phyloP scores from a whole-genome alignment of 306 rosid genomes.

The Medicago lupulina region DNA sequence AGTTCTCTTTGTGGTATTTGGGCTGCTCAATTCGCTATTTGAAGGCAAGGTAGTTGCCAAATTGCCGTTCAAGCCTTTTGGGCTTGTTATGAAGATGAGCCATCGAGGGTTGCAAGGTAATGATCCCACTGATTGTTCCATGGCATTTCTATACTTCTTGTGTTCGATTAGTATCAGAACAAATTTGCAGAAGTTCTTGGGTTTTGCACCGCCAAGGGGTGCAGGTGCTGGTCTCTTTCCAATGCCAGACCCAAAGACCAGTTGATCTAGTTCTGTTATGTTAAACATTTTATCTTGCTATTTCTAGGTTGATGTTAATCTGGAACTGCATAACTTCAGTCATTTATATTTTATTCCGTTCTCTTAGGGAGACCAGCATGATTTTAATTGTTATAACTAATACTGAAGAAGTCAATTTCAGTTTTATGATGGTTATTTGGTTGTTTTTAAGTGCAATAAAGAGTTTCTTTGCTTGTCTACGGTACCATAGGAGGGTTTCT shows the following conservation, averaged over 20 bases:
- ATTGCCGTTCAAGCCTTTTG: slow-evolving; percentile 85
- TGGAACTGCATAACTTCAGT: slow-evolving; percentile 42
- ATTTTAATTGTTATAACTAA: slow-evolving; percentile 42
- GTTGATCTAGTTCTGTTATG: slow-evolving; percentile 49
- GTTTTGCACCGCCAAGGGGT: slow-evolving; percentile 94
- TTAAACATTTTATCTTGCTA: slow-evolving; percentile 11
- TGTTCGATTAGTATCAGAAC: slow-evolving; percentile 95
- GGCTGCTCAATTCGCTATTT: slow-evolving; percentile 84
- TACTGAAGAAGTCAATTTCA: slow-evolving; percentile 32
- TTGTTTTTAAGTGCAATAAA: slow-evolving; percentile 38
- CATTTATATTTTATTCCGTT: slow-evolving; percentile 39
- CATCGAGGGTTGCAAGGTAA: slow-evolving; percentile 89
- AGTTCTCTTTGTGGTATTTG: slow-evolving; percentile 96
- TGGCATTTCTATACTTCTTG: slow-evolving; percentile 94
- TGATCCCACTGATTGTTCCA: slow-evolving; percentile 92
- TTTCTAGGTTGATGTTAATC: slow-evolving; percentile 40
- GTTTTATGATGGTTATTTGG: slow-evolving; percentile 34
- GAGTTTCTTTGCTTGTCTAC: background rate
- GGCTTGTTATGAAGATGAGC: slow-evolving; percentile 91
- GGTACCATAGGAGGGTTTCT: slow-evolving; percentile 12
- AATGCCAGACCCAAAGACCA: slow-evolving; percentile 95
- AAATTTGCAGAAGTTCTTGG: slow-evolving; percentile 95
- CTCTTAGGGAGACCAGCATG: slow-evolving; percentile 30
- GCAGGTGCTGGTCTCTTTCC: slow-evolving; percentile 87
- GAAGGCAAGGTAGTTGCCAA: slow-evolving; percentile 93